phyloP scores from a whole-genome alignment of 208 protist species.

The Crithidia acanthocephali region DNA sequence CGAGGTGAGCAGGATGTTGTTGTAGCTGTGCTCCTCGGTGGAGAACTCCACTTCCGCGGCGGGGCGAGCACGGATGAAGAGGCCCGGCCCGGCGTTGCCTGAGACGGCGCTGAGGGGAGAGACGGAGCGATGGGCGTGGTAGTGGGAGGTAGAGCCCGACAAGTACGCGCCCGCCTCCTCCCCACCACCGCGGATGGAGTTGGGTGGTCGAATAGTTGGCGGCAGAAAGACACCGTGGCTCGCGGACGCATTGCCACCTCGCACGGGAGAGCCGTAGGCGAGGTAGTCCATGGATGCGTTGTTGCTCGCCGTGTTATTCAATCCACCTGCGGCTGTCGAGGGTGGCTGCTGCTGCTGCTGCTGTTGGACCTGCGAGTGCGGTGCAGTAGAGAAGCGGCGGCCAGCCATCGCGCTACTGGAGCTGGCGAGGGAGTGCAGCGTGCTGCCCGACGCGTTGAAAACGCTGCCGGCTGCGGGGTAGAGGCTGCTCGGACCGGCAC shows the following conservation, averaged over 20 bases:
- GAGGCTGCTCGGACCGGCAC: background rate
- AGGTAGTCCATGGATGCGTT: constrained; percentile 6
- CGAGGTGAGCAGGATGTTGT: constrained; percentile 37
- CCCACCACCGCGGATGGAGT: background rate
- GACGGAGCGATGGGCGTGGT: constrained; percentile 10
- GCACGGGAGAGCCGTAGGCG: background rate
- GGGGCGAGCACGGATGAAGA: background rate
- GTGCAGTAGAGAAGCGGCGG: constrained; percentile 5
- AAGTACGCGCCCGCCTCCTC: background rate
- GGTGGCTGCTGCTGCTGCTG: background rate
- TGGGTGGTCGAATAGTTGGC: background rate
- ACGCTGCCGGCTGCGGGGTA: background rate
- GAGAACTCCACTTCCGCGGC: background rate
- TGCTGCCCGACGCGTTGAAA: constrained; percentile 15
- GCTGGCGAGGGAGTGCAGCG: background rate
- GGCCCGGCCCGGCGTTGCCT: background rate
- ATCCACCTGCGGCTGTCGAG: background rate
- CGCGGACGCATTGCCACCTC: background rate
- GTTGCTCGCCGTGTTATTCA: background rate
- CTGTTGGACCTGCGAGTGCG: constrained; percentile 3
- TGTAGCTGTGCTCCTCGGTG: constrained; percentile 35
- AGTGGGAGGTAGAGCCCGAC: background rate
- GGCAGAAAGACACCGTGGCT: background rate
- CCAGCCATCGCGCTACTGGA: background rate
- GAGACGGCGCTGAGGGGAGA: constrained; percentile 2